Evolutionary conservation across 1,139 yeast genomes (phyloP).

Genomic region (Saccharomyces pastorianus): DNA sequence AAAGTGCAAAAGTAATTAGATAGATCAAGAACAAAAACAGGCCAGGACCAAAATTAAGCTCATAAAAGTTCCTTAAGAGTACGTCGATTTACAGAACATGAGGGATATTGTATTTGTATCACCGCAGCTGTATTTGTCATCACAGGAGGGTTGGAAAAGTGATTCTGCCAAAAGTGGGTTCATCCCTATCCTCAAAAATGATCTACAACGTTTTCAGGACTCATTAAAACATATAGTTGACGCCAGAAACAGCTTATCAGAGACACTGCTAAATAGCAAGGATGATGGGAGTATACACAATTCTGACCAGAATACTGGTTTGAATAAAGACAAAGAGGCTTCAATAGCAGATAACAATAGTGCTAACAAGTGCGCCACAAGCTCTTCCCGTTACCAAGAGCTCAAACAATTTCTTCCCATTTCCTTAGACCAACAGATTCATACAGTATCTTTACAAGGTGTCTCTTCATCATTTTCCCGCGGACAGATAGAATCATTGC

Average conservation of each 20-base stretch:
- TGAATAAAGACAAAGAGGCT: background rate
- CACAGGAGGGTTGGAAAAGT: constrained; percentile 22
- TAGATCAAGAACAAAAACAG: background rate
- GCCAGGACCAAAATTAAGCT: background rate
- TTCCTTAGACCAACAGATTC: constrained; percentile 22
- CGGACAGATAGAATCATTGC: background rate
- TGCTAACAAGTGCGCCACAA: background rate
- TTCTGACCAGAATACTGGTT: background rate
- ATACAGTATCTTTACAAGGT: constrained; percentile 17
- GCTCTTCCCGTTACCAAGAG: constrained; percentile 9
- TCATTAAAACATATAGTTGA: constrained; percentile 7
- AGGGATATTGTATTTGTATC: constrained; percentile 23
- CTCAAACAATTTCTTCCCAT: constrained; percentile 23
- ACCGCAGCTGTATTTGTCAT: constrained; percentile 19
- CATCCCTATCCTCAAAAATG: constrained; percentile 25
- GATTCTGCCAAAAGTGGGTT: constrained; percentile 17
- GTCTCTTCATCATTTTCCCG: constrained; percentile 7
- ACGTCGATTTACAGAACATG: background rate
- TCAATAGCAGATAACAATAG: background rate
- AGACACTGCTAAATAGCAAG: background rate
- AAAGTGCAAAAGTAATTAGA: background rate
- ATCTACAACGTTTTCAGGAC: constrained; percentile 17
- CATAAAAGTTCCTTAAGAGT: background rate
- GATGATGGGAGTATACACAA: background rate
- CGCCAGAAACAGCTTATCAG: background rate